Percentiles rank a stretch among this genome's conserved stretches.
Evolutionary conservation across 441 rosid genomes (phyloP).

Genomic region (Populus trichocarpa): DNA sequence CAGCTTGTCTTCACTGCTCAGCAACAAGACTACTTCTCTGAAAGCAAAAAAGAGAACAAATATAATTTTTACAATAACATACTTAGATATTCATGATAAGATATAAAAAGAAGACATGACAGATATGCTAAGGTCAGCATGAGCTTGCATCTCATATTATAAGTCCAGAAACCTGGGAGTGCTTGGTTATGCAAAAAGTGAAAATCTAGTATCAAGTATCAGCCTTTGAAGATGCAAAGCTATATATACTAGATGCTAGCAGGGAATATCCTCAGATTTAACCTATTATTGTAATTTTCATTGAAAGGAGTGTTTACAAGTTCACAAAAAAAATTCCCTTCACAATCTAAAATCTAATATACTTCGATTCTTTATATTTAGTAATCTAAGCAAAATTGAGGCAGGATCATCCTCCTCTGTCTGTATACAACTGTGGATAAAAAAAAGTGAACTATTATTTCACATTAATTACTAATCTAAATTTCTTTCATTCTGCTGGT

Average conservation of each 20-base stretch:
- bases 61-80: background rate
- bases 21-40: constrained; percentile 72
- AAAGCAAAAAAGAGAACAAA: constrained; percentile 14
- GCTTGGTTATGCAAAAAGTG: background rate
- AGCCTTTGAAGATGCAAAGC: background rate
- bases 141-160: background rate
- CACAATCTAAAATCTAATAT: background rate
- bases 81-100: background rate
- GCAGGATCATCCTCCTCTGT: background rate
- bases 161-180: background rate
- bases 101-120: background rate
- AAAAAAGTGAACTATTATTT: background rate
- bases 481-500: too few species aligned
- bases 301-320: background rate
- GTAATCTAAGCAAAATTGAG: background rate
- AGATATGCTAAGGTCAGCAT: background rate
- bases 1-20: constrained; percentile 61
- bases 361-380: background rate
- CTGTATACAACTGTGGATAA: background rate
- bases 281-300: background rate
- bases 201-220: background rate
- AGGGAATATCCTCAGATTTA: background rate
- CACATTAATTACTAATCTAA: background rate
- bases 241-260: background rate
- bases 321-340: background rate